These are phyloP conservation scores for Lecanoromycetidae sp. DNA, from an alignment of 2,329 filamentous ascomycete genomes.

Conservation along the genomic window DNA sequence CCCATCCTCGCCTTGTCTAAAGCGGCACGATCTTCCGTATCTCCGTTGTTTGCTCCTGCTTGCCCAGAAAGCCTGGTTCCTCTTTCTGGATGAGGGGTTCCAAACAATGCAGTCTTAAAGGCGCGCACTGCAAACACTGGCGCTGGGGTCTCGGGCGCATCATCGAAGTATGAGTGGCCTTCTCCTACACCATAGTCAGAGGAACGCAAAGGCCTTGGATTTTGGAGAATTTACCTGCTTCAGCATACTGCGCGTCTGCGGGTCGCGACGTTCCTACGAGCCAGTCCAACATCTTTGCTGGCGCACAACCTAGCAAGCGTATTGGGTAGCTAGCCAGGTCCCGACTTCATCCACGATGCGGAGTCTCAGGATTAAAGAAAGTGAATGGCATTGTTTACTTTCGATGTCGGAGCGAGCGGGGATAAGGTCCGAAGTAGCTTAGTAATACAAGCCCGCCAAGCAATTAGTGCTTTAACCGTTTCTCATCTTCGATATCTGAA, in stretches of 20 bases:
- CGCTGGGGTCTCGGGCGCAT: conserved; percentile 52
- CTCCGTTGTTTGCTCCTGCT: conserved; percentile 6
- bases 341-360: background rate
- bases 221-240: conserved; percentile 2
- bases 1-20: background rate
- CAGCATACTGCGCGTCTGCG: conserved; percentile 3
- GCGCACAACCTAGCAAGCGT: too few relatives aligned
- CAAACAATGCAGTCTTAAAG: conserved; percentile 53
- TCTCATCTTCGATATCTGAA: background rate
- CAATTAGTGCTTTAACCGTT: too few relatives aligned
- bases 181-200: conserved; percentile 7
- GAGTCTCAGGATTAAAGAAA: background rate
- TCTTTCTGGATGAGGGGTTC: conserved; percentile 45
- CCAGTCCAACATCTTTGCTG: conserved; percentile 17
- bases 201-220: background rate
- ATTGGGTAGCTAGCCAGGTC: too few relatives aligned
- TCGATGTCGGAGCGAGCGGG: background rate
- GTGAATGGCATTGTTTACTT: conserved; percentile 4
- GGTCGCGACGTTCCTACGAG: conserved; percentile 13
- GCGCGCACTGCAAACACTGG: conserved; percentile 56
- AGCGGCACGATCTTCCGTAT: background rate
- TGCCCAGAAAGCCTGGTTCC: conserved; percentile 19
- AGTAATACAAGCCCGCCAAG: too few relatives aligned
- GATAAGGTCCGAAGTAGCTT: too few relatives aligned
- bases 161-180: conserved; percentile 25